Percentiles rank a stretch among this genome's conserved stretches.
Conservation (phyloP, 2,329 filamentous ascomycete genomes). For the Elsinoe perseae region DNA sequence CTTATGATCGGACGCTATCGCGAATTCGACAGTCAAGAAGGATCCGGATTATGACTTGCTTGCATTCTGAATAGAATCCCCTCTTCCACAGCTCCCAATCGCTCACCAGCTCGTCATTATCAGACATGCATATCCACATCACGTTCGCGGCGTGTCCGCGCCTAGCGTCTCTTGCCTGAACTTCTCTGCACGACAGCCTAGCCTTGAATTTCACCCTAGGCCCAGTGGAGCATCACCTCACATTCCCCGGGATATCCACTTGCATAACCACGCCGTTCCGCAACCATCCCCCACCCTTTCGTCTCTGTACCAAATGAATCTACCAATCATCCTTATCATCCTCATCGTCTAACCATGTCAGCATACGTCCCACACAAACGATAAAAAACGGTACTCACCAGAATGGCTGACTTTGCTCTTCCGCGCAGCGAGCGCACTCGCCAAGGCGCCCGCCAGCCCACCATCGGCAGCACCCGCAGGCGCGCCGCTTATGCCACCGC, state of each 20-base stretch:
- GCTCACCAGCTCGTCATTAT: background rate
- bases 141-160: background rate
- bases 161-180: no score
- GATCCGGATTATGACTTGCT: background rate
- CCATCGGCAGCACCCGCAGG: constrained; percentile 38
- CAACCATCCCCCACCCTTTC: background rate
- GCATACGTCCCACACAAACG: constrained; percentile 17
- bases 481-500: constrained; percentile 44
- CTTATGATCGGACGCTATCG: no score
- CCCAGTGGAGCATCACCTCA: background rate
- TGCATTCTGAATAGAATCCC: background rate
- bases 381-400: constrained; percentile 56
- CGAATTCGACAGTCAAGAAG: no score
- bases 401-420: constrained; percentile 93
- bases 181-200: no score
- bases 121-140: background rate
- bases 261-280: background rate
- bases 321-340: constrained; percentile 69
- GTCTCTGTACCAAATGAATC: background rate
- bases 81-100: background rate
- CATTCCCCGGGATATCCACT: background rate
- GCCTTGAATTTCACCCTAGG: background rate
- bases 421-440: constrained; percentile 73
- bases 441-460: constrained; percentile 50
- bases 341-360: constrained; percentile 58